These are phyloP conservation scores for Daldinia concentrica DNA, from an alignment of 495 filamentous ascomycete species.

Conservation along the genomic window DNA sequence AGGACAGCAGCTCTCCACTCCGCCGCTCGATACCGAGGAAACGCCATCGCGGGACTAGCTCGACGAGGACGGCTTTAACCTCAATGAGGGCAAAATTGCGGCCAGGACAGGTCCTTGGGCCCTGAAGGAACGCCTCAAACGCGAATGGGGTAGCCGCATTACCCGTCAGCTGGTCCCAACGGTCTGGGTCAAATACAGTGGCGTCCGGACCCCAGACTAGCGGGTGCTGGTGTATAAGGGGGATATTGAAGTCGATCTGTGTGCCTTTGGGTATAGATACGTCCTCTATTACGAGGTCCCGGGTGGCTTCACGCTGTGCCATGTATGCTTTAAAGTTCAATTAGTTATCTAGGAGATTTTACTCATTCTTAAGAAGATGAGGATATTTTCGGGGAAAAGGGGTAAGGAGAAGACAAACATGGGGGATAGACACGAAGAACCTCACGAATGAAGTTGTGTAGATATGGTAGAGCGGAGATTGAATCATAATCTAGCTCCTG, in stretches of 20 bases:
- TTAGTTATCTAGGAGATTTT: not conserved
- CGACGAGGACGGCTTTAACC: constrained; percentile 44
- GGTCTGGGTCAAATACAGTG: constrained; percentile 45
- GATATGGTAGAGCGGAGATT: constrained; percentile 49
- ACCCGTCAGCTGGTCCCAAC: constrained; percentile 44
- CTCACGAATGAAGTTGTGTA: constrained; percentile 53
- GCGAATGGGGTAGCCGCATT: constrained; percentile 37
- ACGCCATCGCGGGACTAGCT: constrained; percentile 39
- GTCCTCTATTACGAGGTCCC: constrained; percentile 43
- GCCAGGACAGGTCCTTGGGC: constrained; percentile 47
- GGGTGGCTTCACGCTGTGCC: constrained; percentile 37
- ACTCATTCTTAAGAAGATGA: not conserved
- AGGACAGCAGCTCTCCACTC: constrained; percentile 21
- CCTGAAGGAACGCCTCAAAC: constrained; percentile 45
- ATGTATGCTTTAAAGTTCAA: constrained; percentile 29
- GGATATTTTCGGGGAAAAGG: not conserved
- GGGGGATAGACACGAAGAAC: constrained; percentile 52
- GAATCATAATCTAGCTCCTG: constrained; percentile 46
- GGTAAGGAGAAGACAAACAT: constrained; percentile 27
- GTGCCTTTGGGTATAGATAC: constrained; percentile 47
- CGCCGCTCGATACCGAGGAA: constrained; percentile 34
- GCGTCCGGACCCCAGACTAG: constrained; percentile 48
- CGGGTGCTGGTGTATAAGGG: constrained; percentile 41
- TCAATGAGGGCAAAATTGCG: constrained; percentile 39
- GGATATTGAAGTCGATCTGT: constrained; percentile 43